Conservation (phyloP, 352 stramenopile genomes). For the Bremia lactucae region DNA sequence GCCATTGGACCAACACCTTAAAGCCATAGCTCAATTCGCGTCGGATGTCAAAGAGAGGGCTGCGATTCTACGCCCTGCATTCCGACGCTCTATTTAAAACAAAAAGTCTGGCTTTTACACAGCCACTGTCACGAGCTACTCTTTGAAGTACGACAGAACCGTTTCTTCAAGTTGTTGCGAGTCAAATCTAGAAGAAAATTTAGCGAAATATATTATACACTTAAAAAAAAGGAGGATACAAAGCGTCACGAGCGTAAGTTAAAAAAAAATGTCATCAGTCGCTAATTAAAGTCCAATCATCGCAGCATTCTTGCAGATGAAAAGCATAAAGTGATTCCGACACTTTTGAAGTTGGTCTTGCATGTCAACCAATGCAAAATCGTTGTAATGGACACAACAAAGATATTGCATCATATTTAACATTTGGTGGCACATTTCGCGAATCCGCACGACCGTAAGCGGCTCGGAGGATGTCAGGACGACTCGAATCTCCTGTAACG, state of each 20-base stretch:
- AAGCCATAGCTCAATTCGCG: conserved; percentile 14
- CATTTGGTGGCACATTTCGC: conserved; percentile 60
- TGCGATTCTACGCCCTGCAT: neutral
- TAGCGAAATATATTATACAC: conserved; percentile 19
- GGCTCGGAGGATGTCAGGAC: conserved; percentile 35
- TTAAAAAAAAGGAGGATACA: too few species aligned
- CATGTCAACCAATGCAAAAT: conserved; percentile 68
- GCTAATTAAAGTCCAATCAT: conserved; percentile 44
- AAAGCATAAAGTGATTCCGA: conserved; percentile 66
- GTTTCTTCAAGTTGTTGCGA: too few species aligned
- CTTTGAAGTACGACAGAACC: conserved; percentile 10
- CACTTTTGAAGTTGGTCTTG: conserved; percentile 53
- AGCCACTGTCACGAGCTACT: too few species aligned
- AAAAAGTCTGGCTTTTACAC: too few species aligned
- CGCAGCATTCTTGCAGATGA: conserved; percentile 57
- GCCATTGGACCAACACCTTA: conserved; percentile 11
- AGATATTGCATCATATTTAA: conserved; percentile 64
- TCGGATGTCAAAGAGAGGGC: conserved; percentile 8
- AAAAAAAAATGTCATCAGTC: conserved; percentile 1
- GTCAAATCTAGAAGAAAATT: too few species aligned
- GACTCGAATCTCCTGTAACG: conserved; percentile 35
- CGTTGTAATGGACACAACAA: conserved; percentile 46
- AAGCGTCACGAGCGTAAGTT: conserved; percentile 17
- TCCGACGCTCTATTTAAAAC: too few species aligned
- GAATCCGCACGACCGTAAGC: conserved; percentile 45